Conservation (phyloP, 352 stramenopile genomes). For the Sclerospora graminicola region DNA sequence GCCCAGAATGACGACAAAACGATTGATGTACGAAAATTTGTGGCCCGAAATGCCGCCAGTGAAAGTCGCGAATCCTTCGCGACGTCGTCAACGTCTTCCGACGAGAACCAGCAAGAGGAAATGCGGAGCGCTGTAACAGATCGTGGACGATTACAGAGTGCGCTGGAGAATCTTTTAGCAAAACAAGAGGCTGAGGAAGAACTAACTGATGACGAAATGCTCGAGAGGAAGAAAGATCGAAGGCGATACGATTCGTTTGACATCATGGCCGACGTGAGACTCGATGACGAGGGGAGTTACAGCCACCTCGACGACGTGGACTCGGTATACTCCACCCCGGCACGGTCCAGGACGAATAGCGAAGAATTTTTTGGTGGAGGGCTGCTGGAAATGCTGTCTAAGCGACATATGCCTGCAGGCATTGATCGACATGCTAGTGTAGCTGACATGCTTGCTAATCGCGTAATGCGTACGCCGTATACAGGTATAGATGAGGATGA, state of each 20-base stretch:
- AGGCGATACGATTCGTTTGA: conserved; percentile 26
- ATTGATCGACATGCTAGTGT: conserved; percentile 20
- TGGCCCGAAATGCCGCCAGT: conserved; percentile 19
- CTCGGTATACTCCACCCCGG: conserved; percentile 16
- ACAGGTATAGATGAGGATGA: conserved; percentile 9
- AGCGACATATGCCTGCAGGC: conserved; percentile 26
- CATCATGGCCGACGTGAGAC: conserved; percentile 15
- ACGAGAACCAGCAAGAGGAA: conserved; percentile 18
- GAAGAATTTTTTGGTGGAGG: conserved; percentile 20
- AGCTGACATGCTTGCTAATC: conserved; percentile 24
- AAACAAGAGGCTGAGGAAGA: conserved; percentile 13
- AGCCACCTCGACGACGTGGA: conserved; percentile 15
- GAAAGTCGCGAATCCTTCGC: conserved; percentile 9
- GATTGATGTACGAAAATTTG: conserved; percentile 46
- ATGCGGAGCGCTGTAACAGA: conserved; percentile 2
- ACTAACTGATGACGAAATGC: conserved; percentile 8
- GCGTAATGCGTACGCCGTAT: conserved; percentile 2
- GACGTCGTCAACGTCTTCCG: conserved; percentile 25
- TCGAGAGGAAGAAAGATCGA: conserved; percentile 13
- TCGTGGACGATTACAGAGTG: conserved; percentile 10
- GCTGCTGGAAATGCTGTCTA: conserved; percentile 23
- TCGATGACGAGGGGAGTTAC: conserved; percentile 12
- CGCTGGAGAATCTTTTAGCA: conserved; percentile 13
- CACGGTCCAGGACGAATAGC: conserved; percentile 21
- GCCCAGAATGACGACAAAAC: conserved; percentile 39